Percentiles rank a stretch among this genome's conserved stretches.
phyloP scores from a whole-genome alignment of 2,329 filamentous ascomycete species.

The Truncatella angustata region DNA sequence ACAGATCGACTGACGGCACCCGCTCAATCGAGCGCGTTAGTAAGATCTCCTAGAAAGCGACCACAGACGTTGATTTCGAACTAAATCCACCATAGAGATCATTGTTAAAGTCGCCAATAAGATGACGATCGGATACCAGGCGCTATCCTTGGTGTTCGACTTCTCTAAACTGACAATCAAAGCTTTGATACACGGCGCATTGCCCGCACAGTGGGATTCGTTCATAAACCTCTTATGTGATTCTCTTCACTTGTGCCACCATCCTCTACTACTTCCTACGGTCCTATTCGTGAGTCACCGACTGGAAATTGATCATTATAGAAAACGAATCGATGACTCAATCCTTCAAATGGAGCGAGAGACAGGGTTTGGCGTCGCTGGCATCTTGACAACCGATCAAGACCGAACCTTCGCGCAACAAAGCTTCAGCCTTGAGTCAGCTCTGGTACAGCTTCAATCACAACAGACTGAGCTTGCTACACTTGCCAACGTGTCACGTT shows the following conservation, averaged over 20 bases:
- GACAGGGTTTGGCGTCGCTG: conserved; percentile 1
- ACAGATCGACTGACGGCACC: not conserved
- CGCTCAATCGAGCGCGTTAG: not conserved
- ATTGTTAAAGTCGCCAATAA: not conserved
- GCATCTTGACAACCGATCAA: not conserved
- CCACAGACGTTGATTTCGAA: not conserved
- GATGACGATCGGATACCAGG: not conserved
- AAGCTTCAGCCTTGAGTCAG: not conserved
- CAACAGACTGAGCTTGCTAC: conserved; percentile 8
- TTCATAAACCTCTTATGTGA: not conserved
- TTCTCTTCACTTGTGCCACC: not conserved
- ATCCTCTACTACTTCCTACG: not conserved
- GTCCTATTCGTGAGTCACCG: not conserved
- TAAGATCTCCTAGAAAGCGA: not conserved
- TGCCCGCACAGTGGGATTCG: not conserved
- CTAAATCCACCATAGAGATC: not conserved
- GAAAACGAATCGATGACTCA: not conserved
- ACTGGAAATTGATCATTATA: not conserved
- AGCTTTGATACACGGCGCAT: not conserved
- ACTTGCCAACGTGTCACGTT: not conserved
- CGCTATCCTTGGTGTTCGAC: not conserved
- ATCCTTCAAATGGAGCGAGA: not conserved
- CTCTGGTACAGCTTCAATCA: not conserved
- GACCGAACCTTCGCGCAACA: not conserved
- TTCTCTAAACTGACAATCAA: not conserved